Evolutionary conservation across 495 filamentous ascomycete genomes (phyloP).

Genomic region (Neurospora sublineolata): DNA sequence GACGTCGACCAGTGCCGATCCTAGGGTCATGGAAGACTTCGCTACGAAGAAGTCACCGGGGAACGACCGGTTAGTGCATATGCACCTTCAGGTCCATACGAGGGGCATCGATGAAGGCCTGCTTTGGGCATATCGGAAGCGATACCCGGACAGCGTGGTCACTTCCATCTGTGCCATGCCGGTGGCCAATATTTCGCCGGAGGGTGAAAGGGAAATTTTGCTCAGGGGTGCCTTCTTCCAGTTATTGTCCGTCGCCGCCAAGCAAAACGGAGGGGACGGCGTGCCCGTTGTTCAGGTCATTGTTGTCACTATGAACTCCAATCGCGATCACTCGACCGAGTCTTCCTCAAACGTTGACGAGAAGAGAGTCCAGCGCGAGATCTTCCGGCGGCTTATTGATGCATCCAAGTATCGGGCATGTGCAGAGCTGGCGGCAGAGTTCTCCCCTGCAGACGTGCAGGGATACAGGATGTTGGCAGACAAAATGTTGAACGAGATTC

Average conservation of each 20-base stretch:
- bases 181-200: not conserved
- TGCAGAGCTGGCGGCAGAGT: not conserved
- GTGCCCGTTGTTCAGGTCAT: not conserved
- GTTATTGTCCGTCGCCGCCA: not conserved
- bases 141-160: not conserved
- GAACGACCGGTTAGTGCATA: not conserved
- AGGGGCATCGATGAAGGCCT: not conserved
- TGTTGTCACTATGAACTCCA: not conserved
- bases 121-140: not conserved
- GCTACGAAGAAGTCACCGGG: not conserved
- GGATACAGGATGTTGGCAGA: not conserved
- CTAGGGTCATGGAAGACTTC: not conserved
- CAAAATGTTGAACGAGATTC: not conserved
- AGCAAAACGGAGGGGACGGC: not conserved
- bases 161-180: not conserved
- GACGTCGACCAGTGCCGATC: not conserved
- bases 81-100: not conserved
- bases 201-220: not conserved
- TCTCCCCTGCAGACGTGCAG: not conserved
- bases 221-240: not conserved
- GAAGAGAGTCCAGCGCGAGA: not conserved
- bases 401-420: not conserved
- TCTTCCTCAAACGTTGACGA: not conserved
- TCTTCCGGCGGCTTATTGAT: not conserved
- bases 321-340: not conserved